Conservation (phyloP, 768 basidiomycete genomes). For the Lentinula lateritia region DNA sequence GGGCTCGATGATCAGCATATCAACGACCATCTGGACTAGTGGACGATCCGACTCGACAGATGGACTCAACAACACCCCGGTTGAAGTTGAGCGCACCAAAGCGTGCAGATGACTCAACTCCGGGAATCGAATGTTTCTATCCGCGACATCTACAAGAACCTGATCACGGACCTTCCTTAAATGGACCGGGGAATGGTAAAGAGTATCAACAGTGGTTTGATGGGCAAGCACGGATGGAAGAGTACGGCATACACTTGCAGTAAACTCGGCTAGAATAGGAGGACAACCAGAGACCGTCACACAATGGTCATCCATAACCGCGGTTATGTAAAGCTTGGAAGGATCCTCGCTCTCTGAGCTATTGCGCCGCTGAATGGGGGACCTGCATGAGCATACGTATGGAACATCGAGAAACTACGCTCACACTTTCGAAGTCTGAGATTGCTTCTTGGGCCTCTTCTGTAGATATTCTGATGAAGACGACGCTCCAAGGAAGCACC, state of each 20-base stretch:
- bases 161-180: conserved; percentile 25
- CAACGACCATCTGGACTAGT: conserved; percentile 38
- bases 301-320: conserved; percentile 39
- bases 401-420: background rate
- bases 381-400: background rate
- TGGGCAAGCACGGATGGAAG: conserved; percentile 24
- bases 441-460: conserved; percentile 16
- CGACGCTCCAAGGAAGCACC: conserved; percentile 40
- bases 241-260: conserved; percentile 25
- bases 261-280: conserved; percentile 40
- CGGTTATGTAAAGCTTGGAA: conserved; percentile 39
- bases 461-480: conserved; percentile 26
- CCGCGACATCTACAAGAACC: conserved; percentile 38
- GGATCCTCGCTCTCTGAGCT: conserved; percentile 7
- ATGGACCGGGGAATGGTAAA: conserved; percentile 45
- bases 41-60: conserved; percentile 12
- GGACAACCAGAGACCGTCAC: conserved; percentile 58
- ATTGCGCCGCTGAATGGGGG: background rate
- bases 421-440: conserved; percentile 9
- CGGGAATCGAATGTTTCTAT: conserved; percentile 46
- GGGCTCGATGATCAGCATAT: conserved; percentile 44
- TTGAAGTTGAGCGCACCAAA: conserved; percentile 41
- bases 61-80: conserved; percentile 30
- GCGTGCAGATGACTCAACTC: conserved; percentile 37
- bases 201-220: conserved; percentile 39